Evolutionary conservation across 495 filamentous ascomycete species (phyloP).

Genomic region (Neurospora sp.): DNA sequence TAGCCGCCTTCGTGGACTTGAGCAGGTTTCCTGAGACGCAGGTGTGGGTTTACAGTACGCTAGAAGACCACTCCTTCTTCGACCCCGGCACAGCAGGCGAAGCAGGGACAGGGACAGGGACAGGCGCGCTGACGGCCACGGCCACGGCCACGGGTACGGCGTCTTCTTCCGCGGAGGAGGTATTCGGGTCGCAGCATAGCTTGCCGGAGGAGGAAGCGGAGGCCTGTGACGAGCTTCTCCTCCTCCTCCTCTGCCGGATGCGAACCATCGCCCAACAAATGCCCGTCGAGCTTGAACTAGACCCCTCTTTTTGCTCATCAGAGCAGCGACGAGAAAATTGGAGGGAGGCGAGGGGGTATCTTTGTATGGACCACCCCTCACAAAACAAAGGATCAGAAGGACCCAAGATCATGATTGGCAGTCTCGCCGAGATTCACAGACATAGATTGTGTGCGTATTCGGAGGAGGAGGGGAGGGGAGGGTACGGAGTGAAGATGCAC

Average conservation of each 20-base stretch:
- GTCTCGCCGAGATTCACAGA: constrained; percentile 23
- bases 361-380: background rate
- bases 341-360: background rate
- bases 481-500: constrained; percentile 4
- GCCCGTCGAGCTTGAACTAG: background rate
- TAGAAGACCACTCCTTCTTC: too few species aligned
- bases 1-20: too few species aligned
- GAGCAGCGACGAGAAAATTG: background rate
- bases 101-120: too few species aligned
- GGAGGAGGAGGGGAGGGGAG: background rate
- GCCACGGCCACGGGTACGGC: too few species aligned
- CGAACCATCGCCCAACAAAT: background rate
- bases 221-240: constrained; percentile 1
- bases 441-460: background rate
- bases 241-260: constrained; percentile 2
- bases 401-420: constrained; percentile 19
- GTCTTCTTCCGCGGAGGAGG: too few species aligned
- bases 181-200: background rate
- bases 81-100: too few species aligned
- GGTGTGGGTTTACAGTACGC: too few species aligned
- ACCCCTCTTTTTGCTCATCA: background rate
- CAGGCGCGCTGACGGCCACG: too few species aligned
- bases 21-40: too few species aligned
- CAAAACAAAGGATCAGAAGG: too few species aligned
- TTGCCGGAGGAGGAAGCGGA: background rate